phyloP scores from a whole-genome alignment of 2,329 filamentous ascomycete genomes.

The Gyromitra esculenta region DNA sequence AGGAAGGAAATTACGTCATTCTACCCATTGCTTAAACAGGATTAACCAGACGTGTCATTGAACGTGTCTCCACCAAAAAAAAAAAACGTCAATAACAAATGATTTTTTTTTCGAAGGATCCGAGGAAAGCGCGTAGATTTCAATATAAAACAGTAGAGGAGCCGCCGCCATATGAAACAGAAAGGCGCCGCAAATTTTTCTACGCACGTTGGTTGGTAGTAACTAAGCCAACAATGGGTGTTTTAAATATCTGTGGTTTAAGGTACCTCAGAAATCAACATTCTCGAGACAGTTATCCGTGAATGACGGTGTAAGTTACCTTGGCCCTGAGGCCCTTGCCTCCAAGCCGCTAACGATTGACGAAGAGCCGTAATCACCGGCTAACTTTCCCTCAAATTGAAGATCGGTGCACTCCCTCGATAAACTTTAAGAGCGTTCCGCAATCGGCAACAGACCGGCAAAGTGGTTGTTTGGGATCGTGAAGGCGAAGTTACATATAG shows the following conservation, averaged over 20 bases:
- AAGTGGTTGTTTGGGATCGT: background rate
- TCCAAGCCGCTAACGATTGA: background rate
- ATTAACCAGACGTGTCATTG: background rate
- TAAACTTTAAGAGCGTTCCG: background rate
- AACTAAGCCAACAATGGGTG: conserved; percentile 1
- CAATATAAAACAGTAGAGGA: conserved; percentile 28
- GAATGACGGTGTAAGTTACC: conserved; percentile 14
- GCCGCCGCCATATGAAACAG: conserved; percentile 29
- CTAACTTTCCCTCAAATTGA: background rate
- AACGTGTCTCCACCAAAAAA: conserved; percentile 31
- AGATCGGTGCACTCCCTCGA: background rate
- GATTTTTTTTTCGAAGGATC: background rate
- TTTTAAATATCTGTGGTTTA: conserved; percentile 7
- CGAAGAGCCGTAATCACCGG: background rate
- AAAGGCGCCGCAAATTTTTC: conserved; percentile 15
- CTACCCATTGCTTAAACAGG: background rate
- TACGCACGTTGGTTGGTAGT: background rate
- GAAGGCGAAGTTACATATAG: background rate
- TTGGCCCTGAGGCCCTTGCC: background rate
- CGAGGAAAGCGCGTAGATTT: conserved; percentile 2
- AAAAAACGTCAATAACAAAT: conserved; percentile 10
- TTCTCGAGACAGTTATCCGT: background rate
- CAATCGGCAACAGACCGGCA: background rate
- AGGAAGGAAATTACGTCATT: conserved; percentile 13
- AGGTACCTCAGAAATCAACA: conserved; percentile 23